Base-by-base conservation (phyloP, 257 asterid species). In the Fraxinus quadrangulata region DNA sequence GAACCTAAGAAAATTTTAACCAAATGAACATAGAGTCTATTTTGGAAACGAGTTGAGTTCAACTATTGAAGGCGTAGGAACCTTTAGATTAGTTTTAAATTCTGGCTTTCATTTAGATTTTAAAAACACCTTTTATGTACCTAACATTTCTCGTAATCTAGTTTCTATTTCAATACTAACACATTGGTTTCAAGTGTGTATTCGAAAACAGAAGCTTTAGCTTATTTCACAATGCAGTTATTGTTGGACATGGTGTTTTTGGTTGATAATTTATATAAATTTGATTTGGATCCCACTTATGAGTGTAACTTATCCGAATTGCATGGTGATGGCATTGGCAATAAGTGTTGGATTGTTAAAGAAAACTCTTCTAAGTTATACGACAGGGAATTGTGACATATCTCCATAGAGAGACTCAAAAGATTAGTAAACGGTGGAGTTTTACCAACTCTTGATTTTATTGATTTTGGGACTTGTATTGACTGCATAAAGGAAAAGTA, bases 1-100 rank as follows among this genome's bases (percentile, higher is more conserved):
- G 16, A 28, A 39, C 56, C 11, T 34, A 4, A 70, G 1, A 17
- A 37, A 37, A 70, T 33, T 30, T 2, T 23, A 70, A 23, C 2
- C 40, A 70, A 76, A 34, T 40, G 74, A 76, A 5, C 68, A 40
- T 17, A 37, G 6, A 17, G 28, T 66, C 31, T 76, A 76, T 47
- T 67, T 8, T 1, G 13, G 42, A 28, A 76, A 26, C 24, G 26
- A 4, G 31, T 17, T 13, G 65, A 0, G 79, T 2, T 75, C 79
- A 13, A 26, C 7, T 12, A 1, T 65, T 24, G 28, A 36, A 39
- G 19, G n/a, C 6, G 39, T 72, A 1, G 65, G 45, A 66, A 23
- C 73, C 2, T 75, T 26, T 67, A 75, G 21, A n/a, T 24, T 75
- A 12, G 9, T 65, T 39, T 21, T 40, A 36, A 65, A 17, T 23